Conservation (phyloP, 768 basidiomycete genomes). For the Brasilioporus rufonigricans region DNA sequence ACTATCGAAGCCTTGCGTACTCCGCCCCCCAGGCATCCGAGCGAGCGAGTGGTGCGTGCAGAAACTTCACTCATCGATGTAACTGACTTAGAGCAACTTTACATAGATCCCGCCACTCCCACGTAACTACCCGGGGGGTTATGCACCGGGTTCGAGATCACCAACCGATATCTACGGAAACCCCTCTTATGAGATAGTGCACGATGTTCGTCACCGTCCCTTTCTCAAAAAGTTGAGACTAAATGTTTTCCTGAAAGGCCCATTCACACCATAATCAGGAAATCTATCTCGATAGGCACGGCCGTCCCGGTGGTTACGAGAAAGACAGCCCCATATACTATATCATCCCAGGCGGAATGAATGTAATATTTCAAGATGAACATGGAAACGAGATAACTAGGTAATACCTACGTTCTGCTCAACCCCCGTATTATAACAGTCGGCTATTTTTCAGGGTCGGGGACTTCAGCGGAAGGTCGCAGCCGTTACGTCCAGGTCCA, state of each 20-base stretch:
- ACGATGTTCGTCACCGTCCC: constrained; percentile 7
- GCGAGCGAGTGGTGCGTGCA: constrained; percentile 26
- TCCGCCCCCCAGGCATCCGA: constrained; percentile 20
- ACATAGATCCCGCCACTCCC: constrained; percentile 31
- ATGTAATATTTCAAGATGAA: constrained; percentile 68
- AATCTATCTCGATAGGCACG: constrained; percentile 22
- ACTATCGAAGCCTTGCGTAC: constrained; percentile 29
- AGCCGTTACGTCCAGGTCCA: constrained; percentile 35
- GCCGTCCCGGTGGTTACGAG: constrained; percentile 15
- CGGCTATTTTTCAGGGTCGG: constrained; percentile 42
- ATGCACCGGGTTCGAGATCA: constrained; percentile 17
- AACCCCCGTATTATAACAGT: not conserved
- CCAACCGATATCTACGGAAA: constrained; percentile 33
- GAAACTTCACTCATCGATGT: not conserved
- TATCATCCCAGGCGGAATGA: constrained; percentile 62
- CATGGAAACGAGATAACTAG: constrained; percentile 62
- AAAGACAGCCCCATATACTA: constrained; percentile 45
- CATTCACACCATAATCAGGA: constrained; percentile 27
- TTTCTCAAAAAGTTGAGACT: not conserved
- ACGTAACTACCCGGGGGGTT: constrained; percentile 18
- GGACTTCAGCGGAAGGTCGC: constrained; percentile 39
- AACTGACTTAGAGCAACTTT: not conserved
- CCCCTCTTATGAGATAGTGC: constrained; percentile 18
- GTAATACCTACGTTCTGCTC: constrained; percentile 30
- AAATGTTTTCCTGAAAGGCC: constrained; percentile 18